Conservation (phyloP, 331 rosid species). For the Malus hybrid region DNA sequence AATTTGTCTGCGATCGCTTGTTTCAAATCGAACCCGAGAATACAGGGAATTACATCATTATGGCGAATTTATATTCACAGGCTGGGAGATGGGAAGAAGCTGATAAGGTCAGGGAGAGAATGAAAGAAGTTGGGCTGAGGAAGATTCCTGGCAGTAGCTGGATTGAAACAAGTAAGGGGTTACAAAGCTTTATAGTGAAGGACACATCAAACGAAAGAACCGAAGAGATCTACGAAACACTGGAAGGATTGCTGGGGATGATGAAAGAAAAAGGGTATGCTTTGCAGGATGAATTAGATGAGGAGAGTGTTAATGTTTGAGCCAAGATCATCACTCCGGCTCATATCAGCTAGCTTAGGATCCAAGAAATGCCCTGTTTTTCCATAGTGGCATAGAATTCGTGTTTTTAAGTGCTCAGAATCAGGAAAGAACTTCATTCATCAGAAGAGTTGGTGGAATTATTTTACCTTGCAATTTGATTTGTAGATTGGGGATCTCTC, state of each 20-base stretch:
- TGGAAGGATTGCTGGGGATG: constrained; percentile 52
- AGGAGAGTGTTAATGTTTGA: constrained; percentile 23
- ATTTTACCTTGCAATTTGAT: neutral
- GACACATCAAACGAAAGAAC: constrained; percentile 44
- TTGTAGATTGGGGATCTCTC: neutral
- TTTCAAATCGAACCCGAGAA: constrained; percentile 70
- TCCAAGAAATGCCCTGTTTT: neutral
- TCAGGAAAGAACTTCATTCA: neutral
- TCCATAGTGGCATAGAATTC: neutral
- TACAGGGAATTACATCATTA: constrained; percentile 68
- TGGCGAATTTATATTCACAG: constrained; percentile 79
- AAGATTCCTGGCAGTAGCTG: constrained; percentile 78
- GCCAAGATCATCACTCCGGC: constrained; percentile 1
- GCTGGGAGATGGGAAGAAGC: constrained; percentile 85
- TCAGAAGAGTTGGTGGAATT: neutral
- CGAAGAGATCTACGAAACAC: constrained; percentile 43
- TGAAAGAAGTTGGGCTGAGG: constrained; percentile 52
- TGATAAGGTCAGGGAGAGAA: constrained; percentile 49
- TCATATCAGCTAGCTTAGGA: neutral
- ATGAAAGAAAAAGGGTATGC: constrained; percentile 48
- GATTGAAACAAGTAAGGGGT: constrained; percentile 54
- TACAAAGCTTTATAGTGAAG: constrained; percentile 38
- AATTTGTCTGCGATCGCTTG: constrained; percentile 52
- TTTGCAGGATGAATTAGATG: constrained; percentile 40
- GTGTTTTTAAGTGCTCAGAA: neutral